phyloP scores from a whole-genome alignment of 768 basidiomycete species.

The Roridomyces roridus region DNA sequence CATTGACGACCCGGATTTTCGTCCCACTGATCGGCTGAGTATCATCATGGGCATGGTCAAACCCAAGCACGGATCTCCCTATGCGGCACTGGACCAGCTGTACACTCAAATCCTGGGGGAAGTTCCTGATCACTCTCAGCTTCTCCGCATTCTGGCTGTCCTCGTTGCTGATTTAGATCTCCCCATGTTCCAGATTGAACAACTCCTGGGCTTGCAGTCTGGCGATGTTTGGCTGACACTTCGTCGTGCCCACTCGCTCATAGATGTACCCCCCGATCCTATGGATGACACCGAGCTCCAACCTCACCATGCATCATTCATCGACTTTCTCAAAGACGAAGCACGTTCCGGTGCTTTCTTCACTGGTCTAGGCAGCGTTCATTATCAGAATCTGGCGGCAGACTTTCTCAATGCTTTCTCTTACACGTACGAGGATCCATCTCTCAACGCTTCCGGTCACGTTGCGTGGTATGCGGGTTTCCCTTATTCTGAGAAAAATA shows the following conservation, averaged over 20 bases:
- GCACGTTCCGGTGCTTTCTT: background rate
- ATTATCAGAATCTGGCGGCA: background rate
- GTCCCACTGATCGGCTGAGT: background rate
- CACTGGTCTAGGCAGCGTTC: background rate
- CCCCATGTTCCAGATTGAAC: background rate
- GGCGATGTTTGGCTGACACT: background rate
- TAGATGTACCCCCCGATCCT: background rate
- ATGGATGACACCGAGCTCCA: background rate
- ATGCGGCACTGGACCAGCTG: background rate
- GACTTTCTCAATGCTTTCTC: background rate
- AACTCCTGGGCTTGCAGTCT: background rate
- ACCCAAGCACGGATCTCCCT: background rate
- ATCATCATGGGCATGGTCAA: background rate
- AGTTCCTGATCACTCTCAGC: background rate
- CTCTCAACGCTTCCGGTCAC: background rate
- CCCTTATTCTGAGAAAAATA: background rate
- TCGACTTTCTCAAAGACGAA: background rate
- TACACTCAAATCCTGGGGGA: conserved; percentile 7
- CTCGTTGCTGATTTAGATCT: background rate
- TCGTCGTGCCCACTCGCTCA: background rate
- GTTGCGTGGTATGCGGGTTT: background rate
- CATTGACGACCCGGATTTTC: conserved; percentile 2
- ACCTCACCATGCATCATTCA: background rate
- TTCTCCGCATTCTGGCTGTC: background rate
- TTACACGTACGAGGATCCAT: background rate